phyloP scores from a whole-genome alignment of 352 stramenopile species.

The Peronospora belbahrii region DNA sequence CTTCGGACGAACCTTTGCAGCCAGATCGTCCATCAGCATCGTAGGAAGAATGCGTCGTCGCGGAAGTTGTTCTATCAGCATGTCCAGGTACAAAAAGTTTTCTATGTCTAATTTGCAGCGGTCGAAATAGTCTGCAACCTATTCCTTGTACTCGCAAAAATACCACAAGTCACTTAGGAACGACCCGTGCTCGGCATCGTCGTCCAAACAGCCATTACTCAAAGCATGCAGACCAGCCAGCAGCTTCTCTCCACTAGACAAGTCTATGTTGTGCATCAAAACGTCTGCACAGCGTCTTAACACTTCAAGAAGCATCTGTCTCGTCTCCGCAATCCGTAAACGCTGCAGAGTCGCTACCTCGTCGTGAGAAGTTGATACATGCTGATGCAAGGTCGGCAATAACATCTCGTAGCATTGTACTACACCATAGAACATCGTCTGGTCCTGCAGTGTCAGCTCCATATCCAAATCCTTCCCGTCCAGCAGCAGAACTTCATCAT shows the following conservation, averaged over 20 bases:
- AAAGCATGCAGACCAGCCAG: constrained; percentile 55
- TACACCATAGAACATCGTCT: constrained; percentile 43
- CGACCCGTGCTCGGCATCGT: constrained; percentile 50
- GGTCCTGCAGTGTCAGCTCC: constrained; percentile 14
- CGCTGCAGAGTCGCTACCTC: constrained; percentile 18
- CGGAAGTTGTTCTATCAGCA: constrained; percentile 59
- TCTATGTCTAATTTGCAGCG: constrained; percentile 44
- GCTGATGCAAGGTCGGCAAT: constrained; percentile 38
- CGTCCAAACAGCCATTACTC: constrained; percentile 43
- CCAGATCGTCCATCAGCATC: constrained; percentile 13
- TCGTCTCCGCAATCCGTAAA: constrained; percentile 38
- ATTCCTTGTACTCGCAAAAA: constrained; percentile 56
- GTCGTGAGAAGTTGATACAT: constrained; percentile 38
- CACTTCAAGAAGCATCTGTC: constrained; percentile 38
- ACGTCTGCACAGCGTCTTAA: constrained; percentile 21
- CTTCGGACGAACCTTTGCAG: constrained; percentile 10
- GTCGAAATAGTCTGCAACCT: constrained; percentile 46
- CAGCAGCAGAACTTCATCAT: constrained; percentile 30
- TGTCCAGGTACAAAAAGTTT: constrained; percentile 60
- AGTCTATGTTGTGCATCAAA: constrained; percentile 20
- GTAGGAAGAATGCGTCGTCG: constrained; percentile 27
- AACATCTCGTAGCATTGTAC: constrained; percentile 53
- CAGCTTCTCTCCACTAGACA: constrained; percentile 32
- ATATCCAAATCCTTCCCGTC: constrained; percentile 23
- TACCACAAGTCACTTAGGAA: constrained; percentile 69